Evolutionary conservation across 148 eudicot genomes (phyloP).

Genomic region (Silene latifolia): DNA sequence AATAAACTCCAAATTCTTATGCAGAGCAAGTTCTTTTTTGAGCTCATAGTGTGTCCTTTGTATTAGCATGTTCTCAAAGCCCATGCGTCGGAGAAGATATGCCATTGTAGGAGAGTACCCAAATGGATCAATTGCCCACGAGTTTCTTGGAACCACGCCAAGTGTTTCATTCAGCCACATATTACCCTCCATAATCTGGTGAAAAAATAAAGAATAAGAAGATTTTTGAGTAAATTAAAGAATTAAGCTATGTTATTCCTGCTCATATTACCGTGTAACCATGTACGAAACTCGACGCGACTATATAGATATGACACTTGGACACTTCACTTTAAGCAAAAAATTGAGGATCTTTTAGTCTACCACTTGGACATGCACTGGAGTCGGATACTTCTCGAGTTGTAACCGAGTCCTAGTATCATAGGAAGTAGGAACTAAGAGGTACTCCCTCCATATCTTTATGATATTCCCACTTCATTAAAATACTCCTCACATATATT

Average conservation of each 20-base stretch:
- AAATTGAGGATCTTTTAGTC: neutral
- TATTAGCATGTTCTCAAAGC: constrained; percentile 98
- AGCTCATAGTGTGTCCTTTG: constrained; percentile 98
- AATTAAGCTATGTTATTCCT: neutral
- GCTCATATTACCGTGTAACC: neutral
- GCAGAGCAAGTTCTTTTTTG: constrained; percentile 82
- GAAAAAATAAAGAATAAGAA: constrained; percentile 10
- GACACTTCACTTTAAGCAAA: neutral
- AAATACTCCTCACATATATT: too few relatives aligned
- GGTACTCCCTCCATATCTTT: too few relatives aligned
- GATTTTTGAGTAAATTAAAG: neutral
- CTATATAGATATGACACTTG: neutral
- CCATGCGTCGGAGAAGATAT: constrained; percentile 98
- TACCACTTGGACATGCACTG: neutral
- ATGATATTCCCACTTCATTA: too few relatives aligned
- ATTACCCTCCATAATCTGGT: constrained; percentile 93
- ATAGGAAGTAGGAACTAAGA: neutral
- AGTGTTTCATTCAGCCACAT: constrained; percentile 96
- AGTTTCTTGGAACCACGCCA: constrained; percentile 87
- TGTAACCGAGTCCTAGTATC: too few relatives aligned
- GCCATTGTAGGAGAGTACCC: constrained; percentile 99
- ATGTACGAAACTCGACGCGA: neutral
- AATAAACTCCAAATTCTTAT: constrained; percentile 76
- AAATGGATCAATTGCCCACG: constrained; percentile 99
- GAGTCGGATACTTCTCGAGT: neutral